Evolutionary conservation across 2,329 filamentous ascomycete species (phyloP), one percentile per base, ranked within the genome.

Genomic region (Aspergillus neoniger): DNA sequence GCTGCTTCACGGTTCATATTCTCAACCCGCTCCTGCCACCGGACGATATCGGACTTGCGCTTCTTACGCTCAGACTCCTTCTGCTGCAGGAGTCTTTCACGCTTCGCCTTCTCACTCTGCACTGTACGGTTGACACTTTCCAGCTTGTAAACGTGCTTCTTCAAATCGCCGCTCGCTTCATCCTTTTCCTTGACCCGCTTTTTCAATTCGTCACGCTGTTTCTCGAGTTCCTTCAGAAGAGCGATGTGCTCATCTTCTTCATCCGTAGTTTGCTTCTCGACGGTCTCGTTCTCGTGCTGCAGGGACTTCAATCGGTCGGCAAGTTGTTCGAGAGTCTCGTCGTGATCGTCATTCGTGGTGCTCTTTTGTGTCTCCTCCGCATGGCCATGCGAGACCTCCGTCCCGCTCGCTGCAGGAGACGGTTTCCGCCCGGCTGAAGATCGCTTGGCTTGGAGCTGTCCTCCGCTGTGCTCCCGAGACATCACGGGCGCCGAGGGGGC

Each of bases 161-260:
- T 91, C 57, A 97, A 78, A 71, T 92, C 92, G 48, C 91, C 88
- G 52, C 92, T 97, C 54, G 88, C 90, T 70, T 96, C 92, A 65
- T 98, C 94, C 74, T 96, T 96, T 71, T 96, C 91, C 73, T 91
- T 95, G 57, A 95, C 82, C 19, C 88, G 84, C 63, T 89, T 88
- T 69, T 85, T 88, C 73, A 96, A 87, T 54, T 89, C 85, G 66
- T 96, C 91, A 61, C 91, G 89, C 69, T 96, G 91, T 60, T 87
- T 87, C 57, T 88, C 86, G 32, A 96, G 74, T 48, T 91, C 86
- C 41, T 86, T 84, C 65, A 91, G 79, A 55, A 85, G 78, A n/a
- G 83, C 80, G 65, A 85, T 86, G 61, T 86, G 87, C 55, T 94
- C 91, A 39, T 86, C 86, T 58, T 91, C 87, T 63, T 93, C 91